A percentile compares a stretch with the other conserved stretches of the same genome.
phyloP scores from a whole-genome alignment of 1,139 yeast species.

The Hyphopichia wangnamkhiaoensis region DNA sequence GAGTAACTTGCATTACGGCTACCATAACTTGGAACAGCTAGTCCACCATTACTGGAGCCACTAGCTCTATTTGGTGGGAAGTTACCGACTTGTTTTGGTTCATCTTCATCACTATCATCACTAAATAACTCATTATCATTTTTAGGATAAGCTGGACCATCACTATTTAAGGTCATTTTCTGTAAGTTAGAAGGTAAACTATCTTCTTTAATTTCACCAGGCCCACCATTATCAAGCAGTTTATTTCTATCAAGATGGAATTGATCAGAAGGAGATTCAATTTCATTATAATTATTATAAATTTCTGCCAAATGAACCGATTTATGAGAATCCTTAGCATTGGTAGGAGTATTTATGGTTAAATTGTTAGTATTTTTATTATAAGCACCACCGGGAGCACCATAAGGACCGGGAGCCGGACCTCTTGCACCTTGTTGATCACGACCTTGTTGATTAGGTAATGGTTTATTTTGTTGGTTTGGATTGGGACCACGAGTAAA shows the following conservation, averaged over 20 bases:
- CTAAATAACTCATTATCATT: conserved; percentile 41
- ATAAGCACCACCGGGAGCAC: neutral
- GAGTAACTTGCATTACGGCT: conserved; percentile 40
- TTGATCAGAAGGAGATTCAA: conserved; percentile 45
- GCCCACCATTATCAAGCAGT: conserved; percentile 34
- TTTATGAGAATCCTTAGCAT: conserved; percentile 22
- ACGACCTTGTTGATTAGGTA: neutral
- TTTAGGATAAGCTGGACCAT: conserved; percentile 32
- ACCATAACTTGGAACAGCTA: conserved; percentile 28
- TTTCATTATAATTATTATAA: conserved; percentile 45
- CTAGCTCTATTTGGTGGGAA: too few species aligned
- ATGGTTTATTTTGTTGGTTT: too few species aligned
- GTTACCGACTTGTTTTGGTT: conserved; percentile 28
- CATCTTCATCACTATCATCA: conserved; percentile 29
- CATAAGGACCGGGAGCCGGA: conserved; percentile 2
- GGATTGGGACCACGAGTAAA: neutral
- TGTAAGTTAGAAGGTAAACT: conserved; percentile 35
- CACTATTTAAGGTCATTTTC: conserved; percentile 23
- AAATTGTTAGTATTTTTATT: conserved; percentile 14
- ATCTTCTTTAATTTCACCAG: conserved; percentile 36
- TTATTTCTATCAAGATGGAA: conserved; percentile 31
- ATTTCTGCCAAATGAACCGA: conserved; percentile 47
- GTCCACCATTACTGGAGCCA: conserved; percentile 12
- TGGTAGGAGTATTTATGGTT: conserved; percentile 7
- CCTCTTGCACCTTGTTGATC: neutral